Conservation (phyloP, 345 rosid genomes). For the Raphanus sativus region DNA sequence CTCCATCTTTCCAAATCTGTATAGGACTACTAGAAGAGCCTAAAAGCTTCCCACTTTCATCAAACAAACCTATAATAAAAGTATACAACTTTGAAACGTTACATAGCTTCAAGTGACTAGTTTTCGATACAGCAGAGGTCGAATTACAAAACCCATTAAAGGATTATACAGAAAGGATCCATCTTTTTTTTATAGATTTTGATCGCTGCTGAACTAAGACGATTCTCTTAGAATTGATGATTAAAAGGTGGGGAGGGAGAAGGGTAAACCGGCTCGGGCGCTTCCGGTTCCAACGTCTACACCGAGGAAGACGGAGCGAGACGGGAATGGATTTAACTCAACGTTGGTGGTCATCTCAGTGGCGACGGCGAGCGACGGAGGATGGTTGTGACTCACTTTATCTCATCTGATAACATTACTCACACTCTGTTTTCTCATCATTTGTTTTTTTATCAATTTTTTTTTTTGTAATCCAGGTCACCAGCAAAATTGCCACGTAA, state of each 20-base stretch:
- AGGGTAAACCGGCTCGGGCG: constrained; percentile 79
- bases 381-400: neutral
- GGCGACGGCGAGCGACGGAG: neutral
- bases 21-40: constrained; percentile 88
- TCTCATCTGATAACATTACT: neutral
- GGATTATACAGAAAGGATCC: neutral
- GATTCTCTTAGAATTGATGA: neutral
- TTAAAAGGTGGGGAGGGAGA: neutral
- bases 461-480: neutral
- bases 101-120: neutral
- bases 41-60: constrained; percentile 79
- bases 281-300: constrained; percentile 98
- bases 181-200: neutral
- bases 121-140: neutral
- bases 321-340: constrained; percentile 28
- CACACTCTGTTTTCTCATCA: too few species aligned
- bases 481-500: neutral
- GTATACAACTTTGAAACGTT: neutral
- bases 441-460: too few species aligned
- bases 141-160: neutral
- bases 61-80: constrained; percentile 55
- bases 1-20: constrained; percentile 92
- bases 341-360: constrained; percentile 49
- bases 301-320: constrained; percentile 70
- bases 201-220: neutral